A percentile compares a stretch with the other conserved stretches of the same genome.
Evolutionary conservation across 116 monocot genomes (phyloP).

Genomic region (Posidonia oceanica): DNA sequence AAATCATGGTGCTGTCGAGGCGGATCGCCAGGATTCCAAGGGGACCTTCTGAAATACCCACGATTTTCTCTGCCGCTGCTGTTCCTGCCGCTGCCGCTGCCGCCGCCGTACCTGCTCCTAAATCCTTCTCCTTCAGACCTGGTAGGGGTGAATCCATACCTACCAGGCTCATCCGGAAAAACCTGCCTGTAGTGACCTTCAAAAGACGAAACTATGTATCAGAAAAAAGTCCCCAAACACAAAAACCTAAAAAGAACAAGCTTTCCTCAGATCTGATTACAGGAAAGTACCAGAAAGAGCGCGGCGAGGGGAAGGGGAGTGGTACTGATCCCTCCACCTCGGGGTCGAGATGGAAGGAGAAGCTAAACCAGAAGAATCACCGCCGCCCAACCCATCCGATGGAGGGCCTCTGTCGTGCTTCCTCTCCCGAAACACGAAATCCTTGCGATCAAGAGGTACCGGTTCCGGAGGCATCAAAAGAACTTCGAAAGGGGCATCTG

Average conservation of each 20-base stretch:
- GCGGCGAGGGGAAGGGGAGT: constrained; percentile 36
- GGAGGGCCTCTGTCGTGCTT: constrained; percentile 27
- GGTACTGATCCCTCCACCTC: constrained; percentile 35
- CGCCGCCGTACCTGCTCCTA: constrained; percentile 20
- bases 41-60: constrained; percentile 24
- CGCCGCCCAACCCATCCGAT: constrained; percentile 17
- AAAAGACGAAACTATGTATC: constrained; percentile 12
- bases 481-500: constrained; percentile 26
- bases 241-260: constrained; percentile 7
- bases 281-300: constrained; percentile 13
- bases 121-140: constrained; percentile 36
- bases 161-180: constrained; percentile 23
- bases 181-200: constrained; percentile 25
- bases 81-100: constrained; percentile 5
- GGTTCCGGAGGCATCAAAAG: constrained; percentile 58
- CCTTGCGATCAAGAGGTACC: constrained; percentile 43
- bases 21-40: constrained; percentile 21
- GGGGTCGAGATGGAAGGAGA: background rate
- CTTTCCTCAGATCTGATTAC: constrained; percentile 10
- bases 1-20: constrained; percentile 21
- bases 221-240: constrained; percentile 6
- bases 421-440: constrained; percentile 24
- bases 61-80: constrained; percentile 18
- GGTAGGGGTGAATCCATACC: constrained; percentile 7
- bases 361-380: constrained; percentile 7